These are phyloP conservation scores for Prunella vulgaris DNA, from an alignment of 257 asterid species.

Conservation along the genomic window DNA sequence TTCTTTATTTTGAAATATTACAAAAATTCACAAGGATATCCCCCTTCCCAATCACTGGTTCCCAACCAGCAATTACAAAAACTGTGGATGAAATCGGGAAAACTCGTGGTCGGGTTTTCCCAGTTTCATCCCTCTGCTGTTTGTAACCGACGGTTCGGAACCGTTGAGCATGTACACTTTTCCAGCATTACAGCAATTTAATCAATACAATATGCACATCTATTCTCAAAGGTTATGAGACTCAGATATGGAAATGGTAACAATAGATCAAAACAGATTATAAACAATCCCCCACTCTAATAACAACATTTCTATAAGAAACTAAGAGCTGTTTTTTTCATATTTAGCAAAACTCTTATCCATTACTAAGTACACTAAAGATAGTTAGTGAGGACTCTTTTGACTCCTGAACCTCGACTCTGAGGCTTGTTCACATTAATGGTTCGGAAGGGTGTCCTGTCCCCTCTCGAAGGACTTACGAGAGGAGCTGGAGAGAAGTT, in stretches of 20 bases:
- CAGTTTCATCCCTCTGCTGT: too few species aligned
- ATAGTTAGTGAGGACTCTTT: slow-evolving; percentile 62
- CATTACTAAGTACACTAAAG: slow-evolving; percentile 29
- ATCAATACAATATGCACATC: too few species aligned
- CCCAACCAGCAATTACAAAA: too few species aligned
- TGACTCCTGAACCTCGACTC: slow-evolving; percentile 76
- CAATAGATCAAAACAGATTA: neutral
- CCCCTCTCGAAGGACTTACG: slow-evolving; percentile 58
- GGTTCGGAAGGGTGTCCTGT: slow-evolving; percentile 45
- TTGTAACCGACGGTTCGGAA: too few species aligned
- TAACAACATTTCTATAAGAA: neutral
- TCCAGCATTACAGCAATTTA: too few species aligned
- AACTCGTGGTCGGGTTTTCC: too few species aligned
- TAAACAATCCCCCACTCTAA: neutral
- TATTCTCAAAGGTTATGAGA: too few species aligned
- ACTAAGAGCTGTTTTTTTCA: neutral
- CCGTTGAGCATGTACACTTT: too few species aligned
- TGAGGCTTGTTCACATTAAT: slow-evolving; percentile 40
- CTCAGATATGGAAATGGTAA: neutral
- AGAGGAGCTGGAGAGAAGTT: slow-evolving; percentile 53
- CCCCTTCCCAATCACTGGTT: too few species aligned
- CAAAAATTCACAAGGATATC: too few species aligned
- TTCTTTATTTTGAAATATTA: too few species aligned
- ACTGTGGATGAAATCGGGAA: too few species aligned
- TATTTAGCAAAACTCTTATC: neutral